Percentiles rank a stretch among this genome's conserved stretches.
These are phyloP conservation scores for Coix lacrymajobi DNA, from an alignment of 176 grass and related monocot genomes.

Conservation along the genomic window DNA sequence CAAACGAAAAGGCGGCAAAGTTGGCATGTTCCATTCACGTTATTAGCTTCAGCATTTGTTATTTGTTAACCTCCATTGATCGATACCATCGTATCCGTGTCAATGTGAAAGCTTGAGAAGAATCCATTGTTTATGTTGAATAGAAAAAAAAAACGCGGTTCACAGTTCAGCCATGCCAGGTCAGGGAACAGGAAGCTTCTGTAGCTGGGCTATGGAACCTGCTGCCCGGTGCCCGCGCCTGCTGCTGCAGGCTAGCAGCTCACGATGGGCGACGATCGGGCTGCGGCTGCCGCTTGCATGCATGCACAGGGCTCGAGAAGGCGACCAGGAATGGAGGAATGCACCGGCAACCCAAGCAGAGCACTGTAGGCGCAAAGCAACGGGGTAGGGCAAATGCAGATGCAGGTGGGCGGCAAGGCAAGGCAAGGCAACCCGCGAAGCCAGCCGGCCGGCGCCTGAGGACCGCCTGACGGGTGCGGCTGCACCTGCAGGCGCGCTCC, in stretches of 20 bases:
- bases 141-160: not conserved
- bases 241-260: not conserved
- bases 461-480: too few species aligned
- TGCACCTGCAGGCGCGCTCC: not conserved
- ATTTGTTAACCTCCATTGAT: too few species aligned
- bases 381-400: not conserved
- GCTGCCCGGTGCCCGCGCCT: not conserved
- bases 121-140: not conserved
- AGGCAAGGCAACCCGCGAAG: slow-evolving; percentile 27
- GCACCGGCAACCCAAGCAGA: not conserved
- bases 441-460: not conserved
- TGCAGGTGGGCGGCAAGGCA: not conserved
- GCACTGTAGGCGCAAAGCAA: not conserved
- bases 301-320: slow-evolving; percentile 17
- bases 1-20: too few species aligned
- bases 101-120: not conserved
- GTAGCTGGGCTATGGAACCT: not conserved
- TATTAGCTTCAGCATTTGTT: too few species aligned
- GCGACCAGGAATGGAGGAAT: slow-evolving; percentile 2
- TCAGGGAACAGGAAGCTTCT: slow-evolving; percentile 3
- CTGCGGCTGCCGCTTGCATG: not conserved
- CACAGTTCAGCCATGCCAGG: not conserved
- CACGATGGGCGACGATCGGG: not conserved
- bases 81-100: too few species aligned
- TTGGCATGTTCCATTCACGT: too few species aligned